Conservation (phyloP, 176 grass and related monocot genomes). For the Eleusine coracana region DNA sequence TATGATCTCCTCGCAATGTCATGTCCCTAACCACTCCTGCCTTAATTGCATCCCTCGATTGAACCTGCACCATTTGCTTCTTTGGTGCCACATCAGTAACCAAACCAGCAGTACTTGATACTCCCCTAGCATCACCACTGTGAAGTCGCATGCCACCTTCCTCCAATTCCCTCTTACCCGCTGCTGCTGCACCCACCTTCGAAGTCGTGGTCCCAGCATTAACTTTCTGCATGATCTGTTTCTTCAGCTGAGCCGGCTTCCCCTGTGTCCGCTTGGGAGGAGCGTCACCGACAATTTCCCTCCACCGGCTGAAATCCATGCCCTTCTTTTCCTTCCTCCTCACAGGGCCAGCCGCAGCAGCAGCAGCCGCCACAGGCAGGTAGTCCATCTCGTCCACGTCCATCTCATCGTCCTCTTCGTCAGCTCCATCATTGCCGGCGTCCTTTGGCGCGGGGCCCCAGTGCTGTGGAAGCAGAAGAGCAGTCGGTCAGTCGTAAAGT, state of each 20-base stretch:
- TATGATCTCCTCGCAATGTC: constrained; percentile 13
- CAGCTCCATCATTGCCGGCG: constrained; percentile 12
- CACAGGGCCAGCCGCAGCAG: constrained; percentile 47
- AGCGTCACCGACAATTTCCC: constrained; percentile 50
- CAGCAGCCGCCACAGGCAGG: constrained; percentile 19
- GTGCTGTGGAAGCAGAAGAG: constrained; percentile 47
- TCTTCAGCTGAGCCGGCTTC: constrained; percentile 31
- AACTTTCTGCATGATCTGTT: constrained; percentile 20
- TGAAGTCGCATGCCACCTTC: not conserved
- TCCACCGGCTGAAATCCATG: constrained; percentile 78
- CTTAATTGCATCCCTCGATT: not conserved
- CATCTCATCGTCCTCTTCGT: constrained; percentile 52
- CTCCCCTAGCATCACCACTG: constrained; percentile 5
- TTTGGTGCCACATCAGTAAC: constrained; percentile 13
- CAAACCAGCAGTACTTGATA: constrained; percentile 9
- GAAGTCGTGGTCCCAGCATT: not conserved
- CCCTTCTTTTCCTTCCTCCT: constrained; percentile 82
- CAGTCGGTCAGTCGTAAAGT: constrained; percentile 14
- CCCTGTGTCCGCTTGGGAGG: constrained; percentile 46
- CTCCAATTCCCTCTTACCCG: not conserved
- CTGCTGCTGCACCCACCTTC: not conserved
- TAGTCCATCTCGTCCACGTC: constrained; percentile 65
- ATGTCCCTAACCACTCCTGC: not conserved
- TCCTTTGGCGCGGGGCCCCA: constrained; percentile 47
- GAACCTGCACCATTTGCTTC: not conserved